Conservation (phyloP, 495 filamentous ascomycete species). For the Penicillium argentinense region DNA sequence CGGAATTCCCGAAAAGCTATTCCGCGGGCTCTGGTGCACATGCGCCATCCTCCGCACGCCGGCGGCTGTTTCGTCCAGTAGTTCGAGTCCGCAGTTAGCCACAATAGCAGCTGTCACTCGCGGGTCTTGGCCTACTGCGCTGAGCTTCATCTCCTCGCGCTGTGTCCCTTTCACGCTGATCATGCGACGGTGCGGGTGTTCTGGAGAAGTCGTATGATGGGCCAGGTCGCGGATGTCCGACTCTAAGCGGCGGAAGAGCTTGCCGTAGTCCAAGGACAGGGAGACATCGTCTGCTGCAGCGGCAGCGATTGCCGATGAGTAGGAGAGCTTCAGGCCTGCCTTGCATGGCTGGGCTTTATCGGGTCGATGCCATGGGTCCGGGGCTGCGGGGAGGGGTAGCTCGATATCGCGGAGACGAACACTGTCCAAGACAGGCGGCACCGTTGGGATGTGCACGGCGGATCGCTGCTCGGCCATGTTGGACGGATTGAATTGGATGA, state of each 20-base stretch:
- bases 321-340: slow-evolving; percentile 44
- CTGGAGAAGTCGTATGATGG: slow-evolving; percentile 18
- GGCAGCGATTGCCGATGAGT: slow-evolving; percentile 43
- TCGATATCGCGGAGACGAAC: slow-evolving; percentile 44
- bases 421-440: slow-evolving; percentile 39
- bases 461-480: slow-evolving; percentile 32
- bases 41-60: slow-evolving; percentile 43
- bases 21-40: slow-evolving; percentile 29
- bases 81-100: slow-evolving; percentile 35
- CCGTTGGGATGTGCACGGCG: slow-evolving; percentile 36
- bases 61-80: slow-evolving; percentile 45
- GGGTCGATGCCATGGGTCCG: slow-evolving; percentile 47
- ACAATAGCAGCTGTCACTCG: slow-evolving; percentile 40
- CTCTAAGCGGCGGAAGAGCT: slow-evolving; percentile 47
- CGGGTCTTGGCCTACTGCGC: slow-evolving; percentile 35
- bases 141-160: slow-evolving; percentile 32
- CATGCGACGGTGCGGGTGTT: slow-evolving; percentile 24
- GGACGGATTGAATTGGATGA: neutral
- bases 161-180: slow-evolving; percentile 35
- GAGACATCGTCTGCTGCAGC: slow-evolving; percentile 47
- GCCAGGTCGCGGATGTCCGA: slow-evolving; percentile 34
- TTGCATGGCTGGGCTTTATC: slow-evolving; percentile 46
- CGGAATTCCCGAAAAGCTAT: slow-evolving; percentile 26
- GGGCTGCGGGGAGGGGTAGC: slow-evolving; percentile 42
- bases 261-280: slow-evolving; percentile 48